phyloP scores from a whole-genome alignment of 805 yeast genomes.

The Debaryomyces hansenii region DNA sequence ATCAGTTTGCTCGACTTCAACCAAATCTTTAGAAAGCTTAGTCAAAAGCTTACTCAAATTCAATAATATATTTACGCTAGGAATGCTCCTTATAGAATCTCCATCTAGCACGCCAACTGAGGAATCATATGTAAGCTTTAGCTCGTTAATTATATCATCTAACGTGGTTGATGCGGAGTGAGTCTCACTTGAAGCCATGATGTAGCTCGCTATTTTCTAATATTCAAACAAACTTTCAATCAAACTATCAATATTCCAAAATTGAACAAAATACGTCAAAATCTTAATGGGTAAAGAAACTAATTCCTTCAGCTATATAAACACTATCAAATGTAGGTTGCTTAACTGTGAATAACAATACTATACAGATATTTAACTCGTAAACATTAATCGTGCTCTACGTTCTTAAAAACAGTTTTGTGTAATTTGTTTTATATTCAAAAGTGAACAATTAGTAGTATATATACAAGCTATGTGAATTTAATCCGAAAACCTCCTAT shows the following conservation, averaged over 20 bases:
- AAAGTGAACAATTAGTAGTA: constrained; percentile 1
- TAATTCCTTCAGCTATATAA: too few species aligned
- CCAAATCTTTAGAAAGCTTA: constrained; percentile 40
- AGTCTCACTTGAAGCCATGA: constrained; percentile 7
- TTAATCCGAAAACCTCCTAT: background rate
- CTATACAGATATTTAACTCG: too few species aligned
- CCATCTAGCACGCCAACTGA: constrained; percentile 65
- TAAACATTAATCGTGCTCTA: too few species aligned
- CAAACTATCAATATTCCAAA: background rate
- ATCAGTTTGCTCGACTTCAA: constrained; percentile 32
- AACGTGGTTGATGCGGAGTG: constrained; percentile 43
- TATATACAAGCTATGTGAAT: background rate
- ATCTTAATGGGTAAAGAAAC: too few species aligned
- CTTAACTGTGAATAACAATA: too few species aligned
- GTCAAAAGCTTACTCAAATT: constrained; percentile 46
- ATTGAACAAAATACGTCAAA: background rate
- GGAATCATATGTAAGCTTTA: constrained; percentile 56
- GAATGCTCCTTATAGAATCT: constrained; percentile 43
- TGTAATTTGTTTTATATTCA: background rate
- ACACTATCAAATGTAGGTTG: too few species aligned
- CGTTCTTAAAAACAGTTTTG: background rate
- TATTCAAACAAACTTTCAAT: background rate
- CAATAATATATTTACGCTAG: constrained; percentile 42
- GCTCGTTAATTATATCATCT: constrained; percentile 51
- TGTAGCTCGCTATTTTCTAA: background rate